Base-by-base conservation (phyloP, 176 grass and related monocot genomes). In the Cenchrus purpureus region DNA sequence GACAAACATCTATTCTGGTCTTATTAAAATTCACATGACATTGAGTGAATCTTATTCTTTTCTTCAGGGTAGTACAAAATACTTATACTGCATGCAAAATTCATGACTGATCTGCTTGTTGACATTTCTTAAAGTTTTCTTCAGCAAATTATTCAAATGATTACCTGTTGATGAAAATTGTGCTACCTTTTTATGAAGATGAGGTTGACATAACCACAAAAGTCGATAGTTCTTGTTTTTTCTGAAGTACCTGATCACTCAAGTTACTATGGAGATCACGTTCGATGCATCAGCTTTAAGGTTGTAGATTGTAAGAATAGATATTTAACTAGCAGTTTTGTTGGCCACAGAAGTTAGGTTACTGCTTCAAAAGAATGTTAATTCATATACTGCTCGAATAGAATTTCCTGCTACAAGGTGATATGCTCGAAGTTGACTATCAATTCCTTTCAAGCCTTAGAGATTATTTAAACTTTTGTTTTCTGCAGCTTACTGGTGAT, bases 211-310 rank as follows among this genome's bases (percentile, higher is more conserved):
- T 58, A 44, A 28, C 37, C 50, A 72, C 69, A 29, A 31, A 43
- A 55, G 66, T 16, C 22, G 2, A n/a, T 22, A 54, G 25, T 58
- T 68, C 17, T 57, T 68, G 3, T 42, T 56, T 57, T 57, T 11
- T 42, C 32, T 45, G 51, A 57, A 11, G 63, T 57, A 12, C 53
- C 69, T 51, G 45, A 50, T 45, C 12, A 12, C 55, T 29, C 8
- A 0, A 82, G 40, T 82, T 82, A 82, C 53, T 59, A 45, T 71
- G 67, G 55, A 60, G 40, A 5, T 60, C 37, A 32, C 71, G 65
- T 58, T 71, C 0, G n/a, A 82, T 9, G 40, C 4, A 60, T 58
- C 53, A 71, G n/a, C 69, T 29, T 71, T 82, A 55, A 48, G n/a
- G 67, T 71, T 82, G 50, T 10, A 10, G 32, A 69, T 57, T 37